Conservation (phyloP, 257 asterid species). For the Voacanga thouarsii region DNA sequence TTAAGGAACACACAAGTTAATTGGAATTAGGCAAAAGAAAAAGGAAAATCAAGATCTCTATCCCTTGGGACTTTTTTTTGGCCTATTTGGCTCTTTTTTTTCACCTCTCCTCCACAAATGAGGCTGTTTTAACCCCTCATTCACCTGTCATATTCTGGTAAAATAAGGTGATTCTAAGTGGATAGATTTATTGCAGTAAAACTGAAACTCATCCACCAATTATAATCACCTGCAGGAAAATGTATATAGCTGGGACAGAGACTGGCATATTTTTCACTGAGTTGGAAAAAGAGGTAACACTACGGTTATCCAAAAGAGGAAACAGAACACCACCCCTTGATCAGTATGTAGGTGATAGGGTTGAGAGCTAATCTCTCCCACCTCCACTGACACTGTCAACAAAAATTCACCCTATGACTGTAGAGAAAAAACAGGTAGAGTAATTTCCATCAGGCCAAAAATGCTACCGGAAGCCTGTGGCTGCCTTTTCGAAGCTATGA, state of each 20-base stretch:
- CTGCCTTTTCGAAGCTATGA: not conserved
- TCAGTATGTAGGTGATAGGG: too few species aligned
- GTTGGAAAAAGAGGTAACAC: too few species aligned
- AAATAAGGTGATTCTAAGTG: not conserved
- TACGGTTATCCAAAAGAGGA: too few species aligned
- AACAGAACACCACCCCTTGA: too few species aligned
- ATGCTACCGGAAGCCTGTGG: not conserved
- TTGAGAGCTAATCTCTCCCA: too few species aligned
- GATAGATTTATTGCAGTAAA: not conserved
- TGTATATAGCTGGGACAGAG: too few species aligned
- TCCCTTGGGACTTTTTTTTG: not conserved
- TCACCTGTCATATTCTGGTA: not conserved
- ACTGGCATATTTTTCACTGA: too few species aligned
- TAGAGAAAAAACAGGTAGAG: not conserved
- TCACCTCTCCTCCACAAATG: not conserved
- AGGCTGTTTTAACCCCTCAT: not conserved
- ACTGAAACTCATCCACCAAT: not conserved
- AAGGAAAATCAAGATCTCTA: too few species aligned
- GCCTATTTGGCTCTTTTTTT: not conserved
- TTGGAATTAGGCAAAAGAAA: too few species aligned
- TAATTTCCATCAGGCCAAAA: constrained; percentile 7
- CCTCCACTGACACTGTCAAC: not conserved
- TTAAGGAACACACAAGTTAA: too few species aligned
- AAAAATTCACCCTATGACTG: too few species aligned
- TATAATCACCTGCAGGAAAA: too few species aligned